Evolutionary conservation across 164 flowering plant species (phyloP).

Genomic region (Berberis vulgaris): DNA sequence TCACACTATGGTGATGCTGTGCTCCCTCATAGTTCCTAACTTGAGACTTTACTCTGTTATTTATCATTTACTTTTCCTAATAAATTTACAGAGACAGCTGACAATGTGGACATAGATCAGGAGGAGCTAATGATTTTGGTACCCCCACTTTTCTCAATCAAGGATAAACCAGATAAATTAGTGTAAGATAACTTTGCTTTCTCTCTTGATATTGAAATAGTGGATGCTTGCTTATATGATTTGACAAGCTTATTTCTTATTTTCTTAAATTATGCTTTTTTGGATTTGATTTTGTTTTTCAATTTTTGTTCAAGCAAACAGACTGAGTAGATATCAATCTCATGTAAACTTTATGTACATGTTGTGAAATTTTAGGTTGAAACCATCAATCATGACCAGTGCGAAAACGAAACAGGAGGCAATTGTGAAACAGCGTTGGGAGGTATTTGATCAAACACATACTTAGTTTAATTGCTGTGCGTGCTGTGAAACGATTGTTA

Average conservation of each 20-base stretch:
- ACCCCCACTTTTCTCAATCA: constrained; percentile 70
- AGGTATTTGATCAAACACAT: constrained; percentile 30
- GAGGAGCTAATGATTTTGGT: constrained; percentile 66
- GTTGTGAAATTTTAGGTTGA: constrained; percentile 34
- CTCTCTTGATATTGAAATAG: constrained; percentile 2
- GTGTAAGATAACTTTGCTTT: constrained; percentile 35
- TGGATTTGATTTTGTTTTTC: too few relatives aligned
- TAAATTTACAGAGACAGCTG: constrained; percentile 37
- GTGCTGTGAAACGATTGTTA: too few relatives aligned
- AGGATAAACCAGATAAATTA: constrained; percentile 61
- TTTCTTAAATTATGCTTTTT: too few relatives aligned
- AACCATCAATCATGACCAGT: constrained; percentile 25
- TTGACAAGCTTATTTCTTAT: not conserved
- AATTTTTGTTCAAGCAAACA: too few relatives aligned
- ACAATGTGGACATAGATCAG: constrained; percentile 45
- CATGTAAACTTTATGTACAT: not conserved
- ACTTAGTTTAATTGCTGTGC: too few relatives aligned
- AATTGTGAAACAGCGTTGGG: constrained; percentile 34
- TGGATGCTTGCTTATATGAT: not conserved
- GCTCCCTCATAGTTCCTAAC: constrained; percentile 3
- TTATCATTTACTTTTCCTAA: not conserved
- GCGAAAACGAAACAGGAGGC: constrained; percentile 49
- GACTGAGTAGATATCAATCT: too few relatives aligned
- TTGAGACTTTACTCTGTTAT: constrained; percentile 1
- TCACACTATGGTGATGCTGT: constrained; percentile 30